A percentile compares a stretch with the other conserved stretches of the same genome.
phyloP scores from a whole-genome alignment of 768 basidiomycete species.

The Pisolithus microcarpus region DNA sequence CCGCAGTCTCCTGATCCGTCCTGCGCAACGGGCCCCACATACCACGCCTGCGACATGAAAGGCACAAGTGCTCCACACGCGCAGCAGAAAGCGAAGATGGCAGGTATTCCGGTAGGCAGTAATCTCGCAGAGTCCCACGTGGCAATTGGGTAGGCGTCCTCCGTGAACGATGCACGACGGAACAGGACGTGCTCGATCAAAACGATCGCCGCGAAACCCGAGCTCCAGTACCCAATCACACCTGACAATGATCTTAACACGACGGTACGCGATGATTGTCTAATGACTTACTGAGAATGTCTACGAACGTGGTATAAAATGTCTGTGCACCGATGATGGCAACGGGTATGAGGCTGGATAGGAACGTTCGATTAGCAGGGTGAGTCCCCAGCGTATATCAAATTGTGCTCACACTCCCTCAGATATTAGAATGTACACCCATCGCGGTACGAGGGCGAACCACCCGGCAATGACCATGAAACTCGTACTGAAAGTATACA shows the following conservation, averaged over 20 bases:
- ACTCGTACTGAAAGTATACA: slow-evolving; percentile 48
- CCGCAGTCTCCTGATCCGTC: slow-evolving; percentile 43
- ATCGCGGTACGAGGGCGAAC: slow-evolving; percentile 36
- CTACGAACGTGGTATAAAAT: slow-evolving; percentile 40
- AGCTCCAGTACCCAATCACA: slow-evolving; percentile 41
- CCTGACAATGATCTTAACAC: slow-evolving; percentile 17
- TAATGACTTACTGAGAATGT: slow-evolving; percentile 32
- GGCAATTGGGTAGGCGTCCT: slow-evolving; percentile 28
- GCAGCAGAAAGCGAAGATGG: slow-evolving; percentile 33
- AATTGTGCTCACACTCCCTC: slow-evolving; percentile 33
- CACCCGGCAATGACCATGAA: slow-evolving; percentile 32
- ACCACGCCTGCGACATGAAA: slow-evolving; percentile 50
- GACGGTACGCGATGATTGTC: slow-evolving; percentile 3
- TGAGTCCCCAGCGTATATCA: not conserved
- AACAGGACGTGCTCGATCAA: slow-evolving; percentile 40
- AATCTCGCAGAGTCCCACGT: slow-evolving; percentile 29
- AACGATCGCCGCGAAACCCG: slow-evolving; percentile 32
- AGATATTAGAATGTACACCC: slow-evolving; percentile 40
- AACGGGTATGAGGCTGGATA: slow-evolving; percentile 36
- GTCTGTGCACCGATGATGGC: slow-evolving; percentile 39
- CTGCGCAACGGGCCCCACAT: slow-evolving; percentile 41
- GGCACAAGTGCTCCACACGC: slow-evolving; percentile 35
- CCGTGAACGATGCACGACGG: slow-evolving; percentile 28
- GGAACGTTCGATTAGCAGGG: not conserved
- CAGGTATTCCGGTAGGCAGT: slow-evolving; percentile 38